Base-by-base conservation (phyloP, 371 early-diverging fungal genomes). In the Dichotomocladium elegans region DNA sequence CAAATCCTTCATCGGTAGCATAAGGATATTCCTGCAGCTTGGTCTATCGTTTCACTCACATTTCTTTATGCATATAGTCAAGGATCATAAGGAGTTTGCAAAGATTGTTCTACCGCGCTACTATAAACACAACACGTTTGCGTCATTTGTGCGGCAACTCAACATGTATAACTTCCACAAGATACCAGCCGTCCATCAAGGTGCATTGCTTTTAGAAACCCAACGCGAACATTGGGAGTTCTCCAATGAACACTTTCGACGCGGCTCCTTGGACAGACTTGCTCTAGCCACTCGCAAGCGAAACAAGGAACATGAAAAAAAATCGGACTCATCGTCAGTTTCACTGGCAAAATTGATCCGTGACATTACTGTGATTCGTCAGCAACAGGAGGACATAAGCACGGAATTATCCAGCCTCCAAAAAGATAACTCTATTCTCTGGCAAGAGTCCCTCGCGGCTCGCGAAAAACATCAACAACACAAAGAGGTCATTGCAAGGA, bases 91-190 rank as follows among this genome's bases (percentile, higher is more conserved):
- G 51, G 88, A 86, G 21, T 93, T 96, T 80, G 85, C 92, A n/a
- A 85, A 86, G 50, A 81, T 78, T 28, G 87, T 96, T 8, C 68
- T 96, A 48, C 91, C 92, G 25, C 78, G 81, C 25, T 87, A 83
- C 52, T 96, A 94, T 66, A 95, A 95, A 70, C 95, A 95, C 73
- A 87, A 83, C 64, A 95, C 95, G 54, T 90, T 94, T 66, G 86
- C 90, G 29, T 88, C 88, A 9, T 96, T 96, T 84, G 94, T 96
- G 4, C 80, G 96, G 6, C 96, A 96, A 67, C 78, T 96, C 11
- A 96, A 96, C 59, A 94, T 93, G 90, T 91, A 91, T 57, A 93
- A 89, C 28, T 88, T 86, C 43, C 82, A 86, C 58, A 93, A 93
- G 51, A 76, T 90, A 14, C 88, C 89, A 1, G 87, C 88, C 58